phyloP scores from a whole-genome alignment of 148 eudicot genomes.

The Nepenthes mirabilis region DNA sequence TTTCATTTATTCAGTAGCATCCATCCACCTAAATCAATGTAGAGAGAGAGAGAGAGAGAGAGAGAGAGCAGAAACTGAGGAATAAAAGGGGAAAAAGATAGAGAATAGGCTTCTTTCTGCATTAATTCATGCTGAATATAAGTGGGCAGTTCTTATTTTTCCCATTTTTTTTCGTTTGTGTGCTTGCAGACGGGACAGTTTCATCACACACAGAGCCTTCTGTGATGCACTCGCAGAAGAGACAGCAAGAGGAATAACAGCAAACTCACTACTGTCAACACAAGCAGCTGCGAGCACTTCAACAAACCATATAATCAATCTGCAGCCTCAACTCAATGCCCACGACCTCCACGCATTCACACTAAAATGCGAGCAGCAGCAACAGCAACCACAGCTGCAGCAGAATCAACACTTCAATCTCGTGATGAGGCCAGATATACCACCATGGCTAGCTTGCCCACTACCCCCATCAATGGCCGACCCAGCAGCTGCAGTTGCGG shows the following conservation, averaged over 20 bases:
- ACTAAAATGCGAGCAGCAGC: conserved; percentile 41
- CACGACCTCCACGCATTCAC: conserved; percentile 23
- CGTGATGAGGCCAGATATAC: conserved; percentile 5
- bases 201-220: conserved; percentile 96
- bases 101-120: too few relatives aligned
- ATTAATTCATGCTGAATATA: neutral
- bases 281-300: conserved; percentile 19
- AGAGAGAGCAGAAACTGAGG: neutral
- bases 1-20: conserved; percentile 4
- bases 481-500: neutral
- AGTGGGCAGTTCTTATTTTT: neutral
- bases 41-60: too few relatives aligned
- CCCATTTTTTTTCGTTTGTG: too few relatives aligned
- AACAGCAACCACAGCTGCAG: conserved; percentile 4
- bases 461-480: conserved; percentile 2
- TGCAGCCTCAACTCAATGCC: conserved; percentile 12
- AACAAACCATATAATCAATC: conserved; percentile 13
- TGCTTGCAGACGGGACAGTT: conserved; percentile 75
- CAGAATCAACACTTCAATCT: conserved; percentile 12
- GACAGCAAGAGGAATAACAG: conserved; percentile 44
- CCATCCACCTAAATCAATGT: too few relatives aligned
- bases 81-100: neutral
- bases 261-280: conserved; percentile 19
- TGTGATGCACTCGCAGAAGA: conserved; percentile 95
- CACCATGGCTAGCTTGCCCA: conserved; percentile 54